Conservation (phyloP, 2,329 filamentous ascomycete genomes). For the Stachybotrys chlorohalonatus region DNA sequence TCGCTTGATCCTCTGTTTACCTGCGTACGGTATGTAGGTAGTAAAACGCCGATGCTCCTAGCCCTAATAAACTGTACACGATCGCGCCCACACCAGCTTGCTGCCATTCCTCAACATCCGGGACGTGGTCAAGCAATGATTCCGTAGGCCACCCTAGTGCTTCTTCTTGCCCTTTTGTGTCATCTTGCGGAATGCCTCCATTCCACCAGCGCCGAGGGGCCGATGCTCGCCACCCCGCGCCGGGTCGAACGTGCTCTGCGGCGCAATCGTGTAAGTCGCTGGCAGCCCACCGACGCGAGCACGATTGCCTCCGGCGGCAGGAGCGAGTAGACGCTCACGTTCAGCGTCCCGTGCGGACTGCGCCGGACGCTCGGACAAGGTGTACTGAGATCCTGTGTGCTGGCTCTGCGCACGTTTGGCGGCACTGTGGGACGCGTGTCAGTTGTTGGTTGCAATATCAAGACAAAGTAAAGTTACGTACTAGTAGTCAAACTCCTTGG, state of each 20-base stretch:
- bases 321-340: slow-evolving; percentile 49
- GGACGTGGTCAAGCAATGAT: neutral
- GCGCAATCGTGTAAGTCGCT: slow-evolving; percentile 50
- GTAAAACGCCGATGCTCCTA: neutral
- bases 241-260: slow-evolving; percentile 52
- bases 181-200: slow-evolving; percentile 58
- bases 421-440: slow-evolving; percentile 28
- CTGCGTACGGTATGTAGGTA: neutral
- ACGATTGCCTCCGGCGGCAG: slow-evolving; percentile 44
- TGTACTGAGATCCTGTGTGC: slow-evolving; percentile 38
- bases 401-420: slow-evolving; percentile 43
- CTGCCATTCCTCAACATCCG: neutral
- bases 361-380: slow-evolving; percentile 39
- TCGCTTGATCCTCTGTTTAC: neutral
- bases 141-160: slow-evolving; percentile 3
- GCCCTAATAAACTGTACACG: neutral
- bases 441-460: neutral
- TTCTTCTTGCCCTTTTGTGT: slow-evolving; percentile 53
- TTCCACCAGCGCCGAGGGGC: slow-evolving; percentile 53
- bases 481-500: slow-evolving; percentile 55
- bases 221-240: slow-evolving; percentile 41
- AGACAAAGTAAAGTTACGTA: slow-evolving; percentile 25
- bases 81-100: neutral
- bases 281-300: slow-evolving; percentile 47
- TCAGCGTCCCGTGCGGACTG: slow-evolving; percentile 38